Base-by-base conservation (phyloP, 2,329 filamentous ascomycete genomes). In the Dryadomyces quercivorus region DNA sequence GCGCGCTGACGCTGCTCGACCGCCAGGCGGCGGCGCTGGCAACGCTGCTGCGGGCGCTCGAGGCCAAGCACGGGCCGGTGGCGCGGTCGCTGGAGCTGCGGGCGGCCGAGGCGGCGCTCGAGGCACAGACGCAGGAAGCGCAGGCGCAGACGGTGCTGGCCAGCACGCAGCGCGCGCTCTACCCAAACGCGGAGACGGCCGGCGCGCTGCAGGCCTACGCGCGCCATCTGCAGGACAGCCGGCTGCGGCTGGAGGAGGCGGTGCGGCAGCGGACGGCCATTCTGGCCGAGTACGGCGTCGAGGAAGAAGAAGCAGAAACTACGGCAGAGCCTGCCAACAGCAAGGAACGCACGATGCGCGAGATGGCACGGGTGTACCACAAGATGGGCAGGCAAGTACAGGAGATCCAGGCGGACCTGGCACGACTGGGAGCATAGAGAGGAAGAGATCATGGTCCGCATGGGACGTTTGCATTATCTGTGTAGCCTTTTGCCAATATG, bases 21-120 rank as follows among this genome's bases (percentile, higher is more conserved):
- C 60, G 63, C 8, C 70, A 75, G 59, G 66, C 70, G 8, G 59
- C 65, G 3, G 69, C 66, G 0, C 59, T 79, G 2, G 57, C 67
- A 1, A 64, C 67, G 16, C 70, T 81, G 1, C 63, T 80, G n/a
- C 72, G 72, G 53, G 63, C 70, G 2, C 70, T 82, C 1, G 78
- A 82, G 58, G 68, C 72, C 2, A 81, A 81, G 59, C 77, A 81
- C 62, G 75, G 75, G 34, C 67, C 72, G 20, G 66, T 77, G 5
- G 75, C 77, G 1, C 70, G 75, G 5, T 73, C 69, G 15, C 67
- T 80, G 2, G 75, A 76, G 60, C 70, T 80, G n/a, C 70, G 71
- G 44, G 76, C 77, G 26, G 63, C 68, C 2, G 68, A 74, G 38
- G 67, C 73, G 1, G 65, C 70, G 0, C 66, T 78, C 1, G 63